These are phyloP conservation scores for Phytophthora rubi DNA, from an alignment of 352 stramenopile genomes.

Conservation along the genomic window DNA sequence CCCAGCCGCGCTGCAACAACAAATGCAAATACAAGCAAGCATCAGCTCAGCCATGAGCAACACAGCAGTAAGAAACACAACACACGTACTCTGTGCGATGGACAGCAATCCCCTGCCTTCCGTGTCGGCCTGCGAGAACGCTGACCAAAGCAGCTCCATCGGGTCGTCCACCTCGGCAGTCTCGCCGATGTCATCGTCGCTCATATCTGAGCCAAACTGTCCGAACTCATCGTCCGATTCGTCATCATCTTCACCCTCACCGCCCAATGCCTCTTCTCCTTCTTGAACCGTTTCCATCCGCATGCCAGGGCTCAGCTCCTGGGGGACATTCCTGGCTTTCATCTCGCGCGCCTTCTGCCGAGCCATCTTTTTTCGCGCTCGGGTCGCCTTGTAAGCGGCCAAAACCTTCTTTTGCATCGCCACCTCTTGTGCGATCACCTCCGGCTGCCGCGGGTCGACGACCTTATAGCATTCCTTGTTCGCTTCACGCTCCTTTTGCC, in stretches of 20 bases:
- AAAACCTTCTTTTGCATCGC: slow-evolving; percentile 75
- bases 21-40: slow-evolving; percentile 2
- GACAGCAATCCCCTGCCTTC: slow-evolving; percentile 50
- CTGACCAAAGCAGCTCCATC: slow-evolving; percentile 68
- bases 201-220: slow-evolving; percentile 53
- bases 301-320: slow-evolving; percentile 18
- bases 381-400: slow-evolving; percentile 67
- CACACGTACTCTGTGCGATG: slow-evolving; percentile 54
- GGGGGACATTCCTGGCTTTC: slow-evolving; percentile 34
- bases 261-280: slow-evolving; percentile 38
- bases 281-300: slow-evolving; percentile 80
- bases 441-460: slow-evolving; percentile 55
- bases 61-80: background rate
- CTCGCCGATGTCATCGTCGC: slow-evolving; percentile 50
- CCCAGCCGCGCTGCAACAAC: slow-evolving; percentile 54
- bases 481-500: slow-evolving; percentile 55
- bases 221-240: slow-evolving; percentile 56
- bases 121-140: slow-evolving; percentile 60
- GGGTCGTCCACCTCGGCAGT: slow-evolving; percentile 65
- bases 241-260: slow-evolving; percentile 40
- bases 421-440: slow-evolving; percentile 54
- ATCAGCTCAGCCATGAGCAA: background rate
- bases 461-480: slow-evolving; percentile 78
- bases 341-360: slow-evolving; percentile 60
- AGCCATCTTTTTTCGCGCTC: slow-evolving; percentile 67